Percentiles rank a stretch among this genome's conserved stretches.
Conservation (phyloP, 768 basidiomycete genomes). For the Gyrodon lividus region DNA sequence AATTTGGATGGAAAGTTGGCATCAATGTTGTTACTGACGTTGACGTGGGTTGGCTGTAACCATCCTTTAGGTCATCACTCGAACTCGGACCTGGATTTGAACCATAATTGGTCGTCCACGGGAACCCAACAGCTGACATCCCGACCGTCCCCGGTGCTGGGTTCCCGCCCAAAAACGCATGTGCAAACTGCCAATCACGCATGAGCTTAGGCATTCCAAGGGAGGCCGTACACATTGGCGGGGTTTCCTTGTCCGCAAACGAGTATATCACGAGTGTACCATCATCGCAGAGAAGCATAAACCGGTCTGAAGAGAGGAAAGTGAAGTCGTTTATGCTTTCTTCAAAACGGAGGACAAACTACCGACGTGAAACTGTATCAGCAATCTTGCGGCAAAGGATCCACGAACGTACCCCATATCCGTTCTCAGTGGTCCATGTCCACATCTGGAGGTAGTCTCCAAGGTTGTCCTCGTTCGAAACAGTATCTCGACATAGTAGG, state of each 20-base stretch:
- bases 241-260: conserved; percentile 33
- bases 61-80: no score
- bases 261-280: conserved; percentile 50
- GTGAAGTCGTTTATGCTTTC: conserved; percentile 54
- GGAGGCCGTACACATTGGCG: conserved; percentile 36
- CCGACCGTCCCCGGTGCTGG: conserved; percentile 39
- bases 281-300: conserved; percentile 46
- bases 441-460: conserved; percentile 50
- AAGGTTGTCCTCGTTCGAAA: conserved; percentile 23
- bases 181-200: conserved; percentile 49
- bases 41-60: not conserved
- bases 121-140: not conserved
- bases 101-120: not conserved
- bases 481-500: conserved; percentile 44
- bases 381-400: not conserved
- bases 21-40: not conserved
- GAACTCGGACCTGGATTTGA: not conserved
- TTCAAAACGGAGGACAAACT: conserved; percentile 43
- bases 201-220: conserved; percentile 46
- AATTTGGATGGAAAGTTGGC: conserved; percentile 36
- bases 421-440: conserved; percentile 45
- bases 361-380: not conserved
- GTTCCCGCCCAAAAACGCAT: conserved; percentile 54
- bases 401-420: conserved; percentile 33
- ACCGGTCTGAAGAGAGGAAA: conserved; percentile 44